phyloP scores from a whole-genome alignment of 768 basidiomycete genomes.

The Trametes coccinea region DNA sequence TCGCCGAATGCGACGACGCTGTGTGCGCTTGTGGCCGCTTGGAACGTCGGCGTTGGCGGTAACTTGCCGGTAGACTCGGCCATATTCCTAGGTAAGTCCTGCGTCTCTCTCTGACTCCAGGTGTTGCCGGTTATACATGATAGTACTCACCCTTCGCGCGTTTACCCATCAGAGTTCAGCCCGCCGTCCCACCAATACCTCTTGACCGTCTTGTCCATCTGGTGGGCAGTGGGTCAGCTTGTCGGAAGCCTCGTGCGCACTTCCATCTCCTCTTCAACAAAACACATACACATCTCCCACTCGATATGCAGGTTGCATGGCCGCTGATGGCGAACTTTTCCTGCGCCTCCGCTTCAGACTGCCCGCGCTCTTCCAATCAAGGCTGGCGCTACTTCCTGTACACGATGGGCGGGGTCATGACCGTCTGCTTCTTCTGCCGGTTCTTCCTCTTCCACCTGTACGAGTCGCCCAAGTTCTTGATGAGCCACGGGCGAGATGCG shows the following conservation, averaged over 20 bases:
- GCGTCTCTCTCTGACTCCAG: no score
- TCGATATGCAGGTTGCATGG: constrained; percentile 57
- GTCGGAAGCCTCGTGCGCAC: constrained; percentile 47
- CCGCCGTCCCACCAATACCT: constrained; percentile 76
- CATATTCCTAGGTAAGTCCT: constrained; percentile 62
- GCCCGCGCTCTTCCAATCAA: constrained; percentile 54
- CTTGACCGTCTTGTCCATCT: constrained; percentile 71
- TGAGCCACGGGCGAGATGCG: constrained; percentile 64
- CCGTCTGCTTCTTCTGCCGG: constrained; percentile 59
- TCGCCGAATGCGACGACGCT: constrained; percentile 54
- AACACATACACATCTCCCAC: background rate
- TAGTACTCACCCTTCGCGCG: no score
- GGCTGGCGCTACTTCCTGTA: constrained; percentile 82
- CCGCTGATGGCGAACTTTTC: constrained; percentile 68
- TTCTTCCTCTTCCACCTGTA: constrained; percentile 67
- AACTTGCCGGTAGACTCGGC: constrained; percentile 77
- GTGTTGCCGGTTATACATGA: no score
- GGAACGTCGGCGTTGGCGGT: constrained; percentile 70
- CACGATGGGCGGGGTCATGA: constrained; percentile 69
- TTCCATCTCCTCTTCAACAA: background rate
- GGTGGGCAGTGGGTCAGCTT: constrained; percentile 80
- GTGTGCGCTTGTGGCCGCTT: constrained; percentile 52
- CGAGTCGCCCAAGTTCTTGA: constrained; percentile 72
- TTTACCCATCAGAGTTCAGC: constrained; percentile 51
- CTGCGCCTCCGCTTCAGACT: constrained; percentile 40